Conservation (phyloP, 208 protist species). For the Acanthamoeba royreba region DNA sequence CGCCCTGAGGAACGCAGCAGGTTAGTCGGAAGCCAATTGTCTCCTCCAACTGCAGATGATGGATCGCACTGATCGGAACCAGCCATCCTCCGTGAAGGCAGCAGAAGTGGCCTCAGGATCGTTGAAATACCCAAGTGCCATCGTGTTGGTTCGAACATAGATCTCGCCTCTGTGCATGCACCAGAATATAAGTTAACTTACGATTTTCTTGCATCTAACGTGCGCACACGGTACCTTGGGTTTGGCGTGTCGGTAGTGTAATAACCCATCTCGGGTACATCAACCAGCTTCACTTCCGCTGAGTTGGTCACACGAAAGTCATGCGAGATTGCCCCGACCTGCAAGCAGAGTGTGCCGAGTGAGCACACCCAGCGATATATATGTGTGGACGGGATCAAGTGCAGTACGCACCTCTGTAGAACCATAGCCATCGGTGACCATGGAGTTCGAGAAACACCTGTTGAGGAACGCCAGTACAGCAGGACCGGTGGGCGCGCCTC, state of each 20-base stretch:
- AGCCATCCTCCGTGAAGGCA: conserved; percentile 25
- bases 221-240: conserved; percentile 51
- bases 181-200: neutral
- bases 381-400: too few relatives aligned
- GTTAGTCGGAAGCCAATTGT: too few relatives aligned
- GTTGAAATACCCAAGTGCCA: conserved; percentile 55
- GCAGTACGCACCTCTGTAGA: neutral
- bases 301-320: neutral
- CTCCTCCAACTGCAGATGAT: too few relatives aligned
- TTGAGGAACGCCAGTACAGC: conserved; percentile 77
- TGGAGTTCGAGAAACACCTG: neutral
- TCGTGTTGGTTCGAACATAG: neutral
- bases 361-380: too few relatives aligned
- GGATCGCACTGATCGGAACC: neutral
- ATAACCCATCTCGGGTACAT: conserved; percentile 87
- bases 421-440: conserved; percentile 39
- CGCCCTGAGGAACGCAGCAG: neutral
- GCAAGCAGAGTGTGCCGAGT: neutral
- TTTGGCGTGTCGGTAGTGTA: conserved; percentile 38
- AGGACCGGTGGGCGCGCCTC: conserved; percentile 76
- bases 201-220: neutral
- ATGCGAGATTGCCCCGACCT: neutral
- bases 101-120: conserved; percentile 37
- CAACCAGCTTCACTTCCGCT: conserved; percentile 86
- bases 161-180: conserved; percentile 49